A percentile compares a stretch with the other conserved stretches of the same genome.
Conservation (phyloP, 208 protist species). For the Angomonas desouzai region DNA sequence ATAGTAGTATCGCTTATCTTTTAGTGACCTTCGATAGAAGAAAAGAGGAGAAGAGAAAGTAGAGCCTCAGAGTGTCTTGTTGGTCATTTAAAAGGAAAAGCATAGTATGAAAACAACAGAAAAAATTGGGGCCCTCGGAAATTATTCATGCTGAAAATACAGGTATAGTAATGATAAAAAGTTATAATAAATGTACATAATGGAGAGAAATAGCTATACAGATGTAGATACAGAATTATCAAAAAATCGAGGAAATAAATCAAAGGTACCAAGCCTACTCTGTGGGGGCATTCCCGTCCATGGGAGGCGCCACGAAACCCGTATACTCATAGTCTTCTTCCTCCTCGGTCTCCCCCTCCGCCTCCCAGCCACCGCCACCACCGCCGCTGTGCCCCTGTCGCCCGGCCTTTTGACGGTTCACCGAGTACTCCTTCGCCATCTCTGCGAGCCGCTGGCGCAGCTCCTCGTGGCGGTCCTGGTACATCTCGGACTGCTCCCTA, state of each 20-base stretch:
- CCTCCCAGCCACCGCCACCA: conserved; percentile 10
- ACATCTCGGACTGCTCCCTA: conserved; percentile 78
- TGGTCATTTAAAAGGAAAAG: too few relatives aligned
- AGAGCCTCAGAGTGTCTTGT: too few relatives aligned
- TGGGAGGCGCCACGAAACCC: conserved; percentile 43
- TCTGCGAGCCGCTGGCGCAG: conserved; percentile 50
- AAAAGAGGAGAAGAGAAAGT: conserved; percentile 12
- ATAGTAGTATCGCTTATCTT: conserved; percentile 4
- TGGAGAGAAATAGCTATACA: not conserved
- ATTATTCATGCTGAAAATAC: too few relatives aligned
- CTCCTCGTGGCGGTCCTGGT: conserved; percentile 63
- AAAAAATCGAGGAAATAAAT: not conserved
- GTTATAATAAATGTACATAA: conserved; percentile 2
- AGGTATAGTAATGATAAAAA: not conserved
- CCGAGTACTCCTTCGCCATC: conserved; percentile 45
- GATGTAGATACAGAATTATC: conserved; percentile 8
- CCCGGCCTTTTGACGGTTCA: conserved; percentile 38
- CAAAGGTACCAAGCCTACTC: not conserved
- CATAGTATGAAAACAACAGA: too few relatives aligned
- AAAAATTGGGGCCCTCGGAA: too few relatives aligned
- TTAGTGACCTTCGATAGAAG: conserved; percentile 3
- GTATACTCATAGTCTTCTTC: conserved; percentile 26
- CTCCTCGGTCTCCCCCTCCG: conserved; percentile 12
- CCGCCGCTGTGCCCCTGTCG: conserved; percentile 27
- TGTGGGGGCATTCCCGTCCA: not conserved